phyloP scores from a whole-genome alignment of 768 basidiomycete species.

The Leccinum boreale region DNA sequence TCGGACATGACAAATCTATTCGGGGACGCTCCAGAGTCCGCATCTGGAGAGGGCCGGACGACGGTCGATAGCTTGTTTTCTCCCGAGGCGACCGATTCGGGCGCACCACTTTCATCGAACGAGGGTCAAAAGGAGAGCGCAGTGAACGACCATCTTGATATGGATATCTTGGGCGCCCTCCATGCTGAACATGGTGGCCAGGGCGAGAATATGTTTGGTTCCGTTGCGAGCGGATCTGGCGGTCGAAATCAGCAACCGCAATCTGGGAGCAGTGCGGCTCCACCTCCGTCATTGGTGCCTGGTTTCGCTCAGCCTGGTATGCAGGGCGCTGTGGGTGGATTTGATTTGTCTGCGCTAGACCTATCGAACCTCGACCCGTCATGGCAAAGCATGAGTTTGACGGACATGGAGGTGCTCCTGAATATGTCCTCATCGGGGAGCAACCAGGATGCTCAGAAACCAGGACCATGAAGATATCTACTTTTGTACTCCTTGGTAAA shows the following conservation, averaged over 20 bases:
- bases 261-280: slow-evolving; percentile 25
- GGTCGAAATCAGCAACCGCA: slow-evolving; percentile 10
- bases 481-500: neutral
- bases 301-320: slow-evolving; percentile 34
- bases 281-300: slow-evolving; percentile 41
- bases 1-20: slow-evolving; percentile 48
- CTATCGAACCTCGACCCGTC: slow-evolving; percentile 41
- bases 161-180: slow-evolving; percentile 36
- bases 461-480: slow-evolving; percentile 12
- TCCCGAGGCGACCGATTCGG: slow-evolving; percentile 34
- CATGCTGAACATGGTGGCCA: slow-evolving; percentile 20
- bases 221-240: slow-evolving; percentile 26
- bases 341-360: slow-evolving; percentile 50
- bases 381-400: slow-evolving; percentile 44
- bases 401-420: slow-evolving; percentile 57
- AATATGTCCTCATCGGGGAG: slow-evolving; percentile 36
- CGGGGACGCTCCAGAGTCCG: slow-evolving; percentile 42
- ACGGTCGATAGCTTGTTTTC: slow-evolving; percentile 52
- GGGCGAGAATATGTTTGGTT: slow-evolving; percentile 21
- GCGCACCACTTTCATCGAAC: slow-evolving; percentile 13
- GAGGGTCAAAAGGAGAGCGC: slow-evolving; percentile 17
- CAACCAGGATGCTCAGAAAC: slow-evolving; percentile 25
- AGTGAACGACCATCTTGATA: slow-evolving; percentile 26
- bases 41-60: slow-evolving; percentile 32
- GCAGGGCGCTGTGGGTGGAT: slow-evolving; percentile 29